Conservation (phyloP, 1,139 yeast species). For the Kurtzmaniella quercitrusa region DNA sequence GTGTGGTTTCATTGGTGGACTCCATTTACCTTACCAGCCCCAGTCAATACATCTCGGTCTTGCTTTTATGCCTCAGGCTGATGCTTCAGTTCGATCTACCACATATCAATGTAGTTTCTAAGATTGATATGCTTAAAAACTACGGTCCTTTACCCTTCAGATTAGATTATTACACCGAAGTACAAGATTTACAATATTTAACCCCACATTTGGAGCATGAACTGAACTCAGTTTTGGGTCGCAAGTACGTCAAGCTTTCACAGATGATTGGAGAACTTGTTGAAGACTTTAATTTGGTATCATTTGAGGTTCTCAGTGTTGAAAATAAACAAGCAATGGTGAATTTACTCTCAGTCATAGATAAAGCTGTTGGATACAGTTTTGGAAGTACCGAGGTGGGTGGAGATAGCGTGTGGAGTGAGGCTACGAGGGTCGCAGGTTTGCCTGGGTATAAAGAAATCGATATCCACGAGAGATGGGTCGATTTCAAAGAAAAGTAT, state of each 20-base stretch:
- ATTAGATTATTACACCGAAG: conserved; percentile 87
- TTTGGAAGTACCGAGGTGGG: conserved; percentile 92
- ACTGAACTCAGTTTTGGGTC: conserved; percentile 55
- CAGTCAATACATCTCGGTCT: conserved; percentile 82
- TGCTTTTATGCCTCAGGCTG: conserved; percentile 74
- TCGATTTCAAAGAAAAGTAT: conserved; percentile 74
- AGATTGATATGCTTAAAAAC: conserved; percentile 73
- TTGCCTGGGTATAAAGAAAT: conserved; percentile 44
- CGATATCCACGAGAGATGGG: conserved; percentile 95
- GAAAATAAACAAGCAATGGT: conserved; percentile 95
- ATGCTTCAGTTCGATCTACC: conserved; percentile 47
- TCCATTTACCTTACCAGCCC: conserved; percentile 83
- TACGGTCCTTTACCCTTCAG: conserved; percentile 63
- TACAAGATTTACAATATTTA: conserved; percentile 71
- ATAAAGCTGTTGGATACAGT: conserved; percentile 89
- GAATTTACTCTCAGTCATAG: conserved; percentile 67
- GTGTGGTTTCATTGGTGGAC: conserved; percentile 86
- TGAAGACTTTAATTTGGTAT: conserved; percentile 81
- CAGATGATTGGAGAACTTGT: conserved; percentile 79
- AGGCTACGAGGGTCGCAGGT: conserved; percentile 81
- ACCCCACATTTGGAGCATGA: conserved; percentile 71
- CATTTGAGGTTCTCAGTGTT: conserved; percentile 84
- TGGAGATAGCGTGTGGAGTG: conserved; percentile 95
- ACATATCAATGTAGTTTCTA: conserved; percentile 59
- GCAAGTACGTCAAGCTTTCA: conserved; percentile 65